Evolutionary conservation across 1,139 yeast species (phyloP).

Genomic region (Taphrina deformans): DNA sequence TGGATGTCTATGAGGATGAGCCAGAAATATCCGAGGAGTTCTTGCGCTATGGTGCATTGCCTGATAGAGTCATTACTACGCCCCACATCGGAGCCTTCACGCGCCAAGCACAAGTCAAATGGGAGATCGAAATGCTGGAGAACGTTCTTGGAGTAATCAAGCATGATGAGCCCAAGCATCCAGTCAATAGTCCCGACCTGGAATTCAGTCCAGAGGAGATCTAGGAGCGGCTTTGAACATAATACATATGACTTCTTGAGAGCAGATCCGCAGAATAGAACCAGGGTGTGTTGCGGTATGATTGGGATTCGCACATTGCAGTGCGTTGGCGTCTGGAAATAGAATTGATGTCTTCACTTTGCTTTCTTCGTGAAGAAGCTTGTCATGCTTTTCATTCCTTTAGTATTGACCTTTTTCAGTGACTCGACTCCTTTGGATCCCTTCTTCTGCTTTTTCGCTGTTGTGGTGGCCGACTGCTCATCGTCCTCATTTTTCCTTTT

Average conservation of each 20-base stretch:
- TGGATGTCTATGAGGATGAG: conserved; percentile 77
- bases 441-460: conserved; percentile 6
- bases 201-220: too few species aligned
- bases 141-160: background rate
- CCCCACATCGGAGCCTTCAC: conserved; percentile 72
- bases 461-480: background rate
- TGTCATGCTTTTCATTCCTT: conserved; percentile 32
- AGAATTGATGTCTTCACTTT: background rate
- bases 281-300: too few species aligned
- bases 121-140: conserved; percentile 51
- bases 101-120: conserved; percentile 55
- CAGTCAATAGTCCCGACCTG: background rate
- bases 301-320: too few species aligned
- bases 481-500: background rate
- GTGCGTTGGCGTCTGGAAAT: too few species aligned
- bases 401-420: conserved; percentile 25
- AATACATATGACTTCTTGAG: too few species aligned
- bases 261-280: too few species aligned
- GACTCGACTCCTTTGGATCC: conserved; percentile 32
- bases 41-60: conserved; percentile 38
- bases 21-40: conserved; percentile 43
- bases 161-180: conserved; percentile 7
- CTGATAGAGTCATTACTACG: conserved; percentile 55
- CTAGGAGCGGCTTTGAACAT: too few species aligned
- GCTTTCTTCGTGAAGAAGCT: conserved; percentile 23